Conservation (phyloP, 2,329 filamentous ascomycete genomes). For the Aureobasidium sp. region DNA sequence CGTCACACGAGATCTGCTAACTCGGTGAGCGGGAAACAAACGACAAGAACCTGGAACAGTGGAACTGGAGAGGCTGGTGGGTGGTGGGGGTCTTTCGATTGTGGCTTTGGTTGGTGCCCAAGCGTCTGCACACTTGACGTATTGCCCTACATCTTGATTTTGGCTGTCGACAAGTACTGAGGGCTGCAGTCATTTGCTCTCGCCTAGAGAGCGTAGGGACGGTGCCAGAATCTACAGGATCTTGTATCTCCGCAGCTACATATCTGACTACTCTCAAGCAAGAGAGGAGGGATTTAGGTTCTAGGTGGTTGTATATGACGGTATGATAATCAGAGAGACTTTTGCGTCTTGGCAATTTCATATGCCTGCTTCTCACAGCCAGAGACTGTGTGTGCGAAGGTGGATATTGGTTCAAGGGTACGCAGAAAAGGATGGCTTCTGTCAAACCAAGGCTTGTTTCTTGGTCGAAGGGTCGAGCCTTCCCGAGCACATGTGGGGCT, state of each 20-base stretch:
- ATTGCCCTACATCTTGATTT: constrained; percentile 5
- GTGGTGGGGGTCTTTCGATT: constrained; percentile 11
- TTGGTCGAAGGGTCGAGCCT: constrained; percentile 10
- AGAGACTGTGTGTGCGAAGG: not conserved
- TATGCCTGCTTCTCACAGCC: not conserved
- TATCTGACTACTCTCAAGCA: no score
- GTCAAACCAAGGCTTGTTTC: constrained; percentile 9
- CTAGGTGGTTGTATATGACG: not conserved
- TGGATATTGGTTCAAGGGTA: not conserved
- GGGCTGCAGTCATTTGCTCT: no score
- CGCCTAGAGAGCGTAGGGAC: not conserved
- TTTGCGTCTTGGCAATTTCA: no score
- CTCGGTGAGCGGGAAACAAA: constrained; percentile 6
- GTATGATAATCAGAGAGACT: not conserved
- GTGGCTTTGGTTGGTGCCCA: constrained; percentile 14
- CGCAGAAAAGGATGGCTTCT: not conserved
- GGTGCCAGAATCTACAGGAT: not conserved
- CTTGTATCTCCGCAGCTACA: not conserved
- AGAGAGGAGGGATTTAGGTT: not conserved
- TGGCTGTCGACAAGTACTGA: not conserved
- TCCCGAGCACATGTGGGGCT: constrained; percentile 5
- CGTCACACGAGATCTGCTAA: not conserved
- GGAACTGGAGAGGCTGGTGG: constrained; percentile 8
- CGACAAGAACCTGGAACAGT: not conserved
- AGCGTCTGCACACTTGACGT: constrained; percentile 14